Evolutionary conservation across 495 filamentous ascomycete species (phyloP).

Genomic region (Annulohypoxylon stygium): DNA sequence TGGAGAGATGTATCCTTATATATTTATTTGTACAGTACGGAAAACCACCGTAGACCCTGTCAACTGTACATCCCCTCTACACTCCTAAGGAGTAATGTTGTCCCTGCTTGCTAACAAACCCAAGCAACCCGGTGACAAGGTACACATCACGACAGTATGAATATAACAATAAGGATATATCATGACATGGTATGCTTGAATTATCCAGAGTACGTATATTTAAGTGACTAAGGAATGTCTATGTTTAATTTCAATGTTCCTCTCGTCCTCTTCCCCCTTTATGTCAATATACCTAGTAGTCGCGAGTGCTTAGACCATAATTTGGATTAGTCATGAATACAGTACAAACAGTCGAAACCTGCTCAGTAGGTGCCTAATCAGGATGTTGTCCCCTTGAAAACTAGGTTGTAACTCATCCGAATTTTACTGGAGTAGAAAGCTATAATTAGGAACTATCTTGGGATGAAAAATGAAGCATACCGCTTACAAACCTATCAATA

Average conservation of each 20-base stretch:
- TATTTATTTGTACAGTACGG: not conserved
- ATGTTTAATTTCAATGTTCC: not conserved
- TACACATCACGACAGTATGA: not conserved
- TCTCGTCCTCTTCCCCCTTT: not conserved
- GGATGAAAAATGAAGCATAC: not conserved
- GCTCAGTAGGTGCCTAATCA: not conserved
- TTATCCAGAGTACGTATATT: not conserved
- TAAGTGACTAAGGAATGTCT: not conserved
- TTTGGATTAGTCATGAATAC: not conserved
- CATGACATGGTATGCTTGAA: not conserved
- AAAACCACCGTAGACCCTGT: not conserved
- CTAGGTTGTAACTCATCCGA: not conserved
- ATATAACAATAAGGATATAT: not conserved
- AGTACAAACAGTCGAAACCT: not conserved
- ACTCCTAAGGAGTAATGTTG: not conserved
- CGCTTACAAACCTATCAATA: not conserved
- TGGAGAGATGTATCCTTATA: not conserved
- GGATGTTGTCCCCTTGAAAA: not conserved
- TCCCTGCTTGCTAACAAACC: not conserved
- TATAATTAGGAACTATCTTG: not conserved
- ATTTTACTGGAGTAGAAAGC: not conserved
- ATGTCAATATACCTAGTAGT: not conserved
- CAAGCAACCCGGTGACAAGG: not conserved
- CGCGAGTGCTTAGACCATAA: not conserved
- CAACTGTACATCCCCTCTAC: not conserved